Conservation (phyloP, 1,284 basidiomycete species). For the Pholiota adiposa region DNA sequence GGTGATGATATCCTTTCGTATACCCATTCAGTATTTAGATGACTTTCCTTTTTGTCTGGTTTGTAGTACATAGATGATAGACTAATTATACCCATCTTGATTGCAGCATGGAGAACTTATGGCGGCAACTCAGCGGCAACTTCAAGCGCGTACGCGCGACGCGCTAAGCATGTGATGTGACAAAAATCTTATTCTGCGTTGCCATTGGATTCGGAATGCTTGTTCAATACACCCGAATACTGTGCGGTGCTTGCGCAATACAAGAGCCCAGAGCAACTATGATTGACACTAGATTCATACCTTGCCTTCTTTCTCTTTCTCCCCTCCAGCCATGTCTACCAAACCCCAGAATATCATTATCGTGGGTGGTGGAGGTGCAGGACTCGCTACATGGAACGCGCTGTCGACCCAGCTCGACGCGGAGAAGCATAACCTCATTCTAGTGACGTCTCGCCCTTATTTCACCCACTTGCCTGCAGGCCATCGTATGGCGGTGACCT, state of each 20-base stretch:
- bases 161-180: too few species aligned
- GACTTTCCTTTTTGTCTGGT: too few species aligned
- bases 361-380: constrained; percentile 47
- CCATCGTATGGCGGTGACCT: constrained; percentile 42
- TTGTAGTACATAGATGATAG: too few species aligned
- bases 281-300: not conserved
- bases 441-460: constrained; percentile 43
- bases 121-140: too few species aligned
- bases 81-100: too few species aligned
- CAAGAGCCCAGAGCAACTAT: not conserved
- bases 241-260: too few species aligned
- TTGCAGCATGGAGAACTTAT: too few species aligned
- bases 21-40: not conserved
- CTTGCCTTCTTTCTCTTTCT: too few species aligned
- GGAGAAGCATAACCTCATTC: constrained; percentile 37
- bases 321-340: not conserved
- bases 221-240: too few species aligned
- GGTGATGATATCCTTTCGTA: not conserved
- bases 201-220: too few species aligned
- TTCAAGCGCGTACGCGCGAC: too few species aligned
- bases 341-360: constrained; percentile 31
- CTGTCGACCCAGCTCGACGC: constrained; percentile 43
- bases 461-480: constrained; percentile 38
- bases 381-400: constrained; percentile 33
- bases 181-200: too few species aligned